Base-by-base conservation (phyloP, 495 filamentous ascomycete species). In the Corynascus novoguineensis region DNA sequence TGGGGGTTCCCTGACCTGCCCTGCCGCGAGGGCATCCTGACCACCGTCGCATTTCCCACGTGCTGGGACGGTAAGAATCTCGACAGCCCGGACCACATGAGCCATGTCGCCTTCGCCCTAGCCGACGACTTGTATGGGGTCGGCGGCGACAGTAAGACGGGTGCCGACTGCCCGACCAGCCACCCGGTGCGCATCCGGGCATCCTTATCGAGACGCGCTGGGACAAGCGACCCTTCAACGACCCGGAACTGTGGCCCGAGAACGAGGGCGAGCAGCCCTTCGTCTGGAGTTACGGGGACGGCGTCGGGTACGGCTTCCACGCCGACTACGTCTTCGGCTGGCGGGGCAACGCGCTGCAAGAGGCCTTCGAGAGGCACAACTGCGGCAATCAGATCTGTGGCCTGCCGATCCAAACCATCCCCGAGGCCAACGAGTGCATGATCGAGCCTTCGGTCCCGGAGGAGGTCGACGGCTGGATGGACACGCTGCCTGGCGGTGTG, bases 31-130 rank as follows among this genome's bases (percentile, higher is more conserved):
- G 73, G 73, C 21, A 75, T 75, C 64, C 68, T 72, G 24, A 71
- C 73, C 31, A 77, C 71, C 55, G 71, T 77, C 28, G 67, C 71
- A 35, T 77, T 73, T 50, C 74, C 74, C 1, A 72, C 75, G 17
- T 72, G 70, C 54, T 72, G 70, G 70, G 70, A 68, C 60, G 70
- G 70, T 41, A 63, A 69, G 47, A 66, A 67, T 41, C 62, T 72
- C 12, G 70, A 72, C 53, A 63, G 55, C 28, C 68, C 73, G 8
- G 66, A 75, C 58, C 74, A 77, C 61, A 65, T 70, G 49, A 60
- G 62, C 55, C 74, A 76, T 55, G 67, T 76, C 32, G 69, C 74
- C 0, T n/a, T n/a, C n/a, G n/a, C n/a, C n/a, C n/a, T n/a, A n/a
- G n/a, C n/a, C n/a, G n/a, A n/a, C n/a, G n/a, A n/a, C n/a, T n/a